Evolutionary conservation across 495 filamentous ascomycete genomes (phyloP).

Genomic region (Chaetomidium leptoderma): DNA sequence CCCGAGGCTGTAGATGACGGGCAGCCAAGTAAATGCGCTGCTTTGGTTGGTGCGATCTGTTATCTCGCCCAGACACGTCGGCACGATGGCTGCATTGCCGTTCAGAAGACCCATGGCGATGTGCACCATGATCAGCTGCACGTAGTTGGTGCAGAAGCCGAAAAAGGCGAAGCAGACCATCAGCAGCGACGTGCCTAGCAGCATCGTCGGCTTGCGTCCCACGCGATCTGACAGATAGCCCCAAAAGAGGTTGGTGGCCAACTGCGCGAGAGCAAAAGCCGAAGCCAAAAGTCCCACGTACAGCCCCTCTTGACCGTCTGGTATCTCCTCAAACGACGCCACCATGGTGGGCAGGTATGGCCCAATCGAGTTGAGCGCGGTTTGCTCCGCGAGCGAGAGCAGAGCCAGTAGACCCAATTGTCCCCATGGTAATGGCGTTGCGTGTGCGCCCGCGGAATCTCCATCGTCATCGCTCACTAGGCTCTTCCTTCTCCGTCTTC

Average conservation of each 20-base stretch:
- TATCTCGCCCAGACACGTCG: conserved; percentile 89
- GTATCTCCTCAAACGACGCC: conserved; percentile 75
- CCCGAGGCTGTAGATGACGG: conserved; percentile 87
- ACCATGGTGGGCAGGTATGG: conserved; percentile 95
- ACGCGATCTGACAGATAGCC: conserved; percentile 84
- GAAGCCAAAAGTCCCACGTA: conserved; percentile 90
- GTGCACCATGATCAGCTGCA: conserved; percentile 80
- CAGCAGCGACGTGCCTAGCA: conserved; percentile 79
- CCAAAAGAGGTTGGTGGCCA: conserved; percentile 90
- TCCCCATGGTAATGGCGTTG: conserved; percentile 71
- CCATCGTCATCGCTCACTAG: not conserved
- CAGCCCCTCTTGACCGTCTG: conserved; percentile 64
- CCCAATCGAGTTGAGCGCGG: conserved; percentile 92
- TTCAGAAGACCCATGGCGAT: conserved; percentile 88
- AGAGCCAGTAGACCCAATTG: conserved; percentile 83
- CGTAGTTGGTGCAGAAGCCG: conserved; percentile 77
- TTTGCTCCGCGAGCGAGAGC: conserved; percentile 89
- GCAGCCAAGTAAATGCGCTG: conserved; percentile 84
- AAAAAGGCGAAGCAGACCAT: conserved; percentile 78
- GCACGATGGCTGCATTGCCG: conserved; percentile 81
- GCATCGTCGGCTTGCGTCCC: conserved; percentile 88
- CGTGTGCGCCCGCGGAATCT: conserved; percentile 21
- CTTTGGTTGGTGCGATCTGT: conserved; percentile 94
- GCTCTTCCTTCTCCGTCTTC: not conserved
- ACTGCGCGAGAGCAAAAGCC: conserved; percentile 86